A percentile compares a stretch with the other conserved stretches of the same genome.
Conservation (phyloP, 2,329 filamentous ascomycete genomes). For the Sarocladium oryzae region DNA sequence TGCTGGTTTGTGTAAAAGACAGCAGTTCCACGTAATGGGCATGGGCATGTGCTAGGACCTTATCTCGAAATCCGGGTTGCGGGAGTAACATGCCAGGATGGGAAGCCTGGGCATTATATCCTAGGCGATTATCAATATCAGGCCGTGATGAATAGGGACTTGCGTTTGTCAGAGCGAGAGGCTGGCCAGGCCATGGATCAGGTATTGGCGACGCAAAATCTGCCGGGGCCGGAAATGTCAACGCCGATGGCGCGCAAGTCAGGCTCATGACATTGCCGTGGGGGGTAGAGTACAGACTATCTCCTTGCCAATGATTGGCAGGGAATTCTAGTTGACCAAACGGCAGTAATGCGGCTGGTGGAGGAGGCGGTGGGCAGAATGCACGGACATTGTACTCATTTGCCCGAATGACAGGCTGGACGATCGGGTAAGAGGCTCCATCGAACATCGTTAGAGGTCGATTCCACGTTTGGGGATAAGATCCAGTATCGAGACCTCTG, state of each 20-base stretch:
- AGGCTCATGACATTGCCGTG: background rate
- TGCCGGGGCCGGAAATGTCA: background rate
- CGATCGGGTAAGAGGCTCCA: background rate
- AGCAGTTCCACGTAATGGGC: slow-evolving; percentile 66
- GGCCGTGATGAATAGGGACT: background rate
- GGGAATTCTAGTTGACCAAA: slow-evolving; percentile 24
- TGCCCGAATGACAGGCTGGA: slow-evolving; percentile 27
- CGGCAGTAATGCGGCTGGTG: slow-evolving; percentile 23
- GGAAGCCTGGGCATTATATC: background rate
- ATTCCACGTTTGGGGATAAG: background rate
- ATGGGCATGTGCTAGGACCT: slow-evolving; percentile 63
- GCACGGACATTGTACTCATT: slow-evolving; percentile 32
- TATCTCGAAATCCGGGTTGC: slow-evolving; percentile 52
- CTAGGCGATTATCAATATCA: background rate
- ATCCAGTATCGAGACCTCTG: background rate
- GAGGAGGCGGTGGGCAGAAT: slow-evolving; percentile 29
- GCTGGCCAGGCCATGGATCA: background rate
- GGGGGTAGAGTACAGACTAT: background rate
- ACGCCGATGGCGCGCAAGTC: background rate
- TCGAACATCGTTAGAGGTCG: background rate
- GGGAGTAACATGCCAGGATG: background rate
- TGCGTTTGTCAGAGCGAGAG: background rate
- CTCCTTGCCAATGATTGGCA: slow-evolving; percentile 2
- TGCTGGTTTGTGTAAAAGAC: slow-evolving; percentile 54
- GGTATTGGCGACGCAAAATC: background rate